These are phyloP conservation scores for Canariomyces notabilis DNA, from an alignment of 2,329 filamentous ascomycete genomes.

Conservation along the genomic window DNA sequence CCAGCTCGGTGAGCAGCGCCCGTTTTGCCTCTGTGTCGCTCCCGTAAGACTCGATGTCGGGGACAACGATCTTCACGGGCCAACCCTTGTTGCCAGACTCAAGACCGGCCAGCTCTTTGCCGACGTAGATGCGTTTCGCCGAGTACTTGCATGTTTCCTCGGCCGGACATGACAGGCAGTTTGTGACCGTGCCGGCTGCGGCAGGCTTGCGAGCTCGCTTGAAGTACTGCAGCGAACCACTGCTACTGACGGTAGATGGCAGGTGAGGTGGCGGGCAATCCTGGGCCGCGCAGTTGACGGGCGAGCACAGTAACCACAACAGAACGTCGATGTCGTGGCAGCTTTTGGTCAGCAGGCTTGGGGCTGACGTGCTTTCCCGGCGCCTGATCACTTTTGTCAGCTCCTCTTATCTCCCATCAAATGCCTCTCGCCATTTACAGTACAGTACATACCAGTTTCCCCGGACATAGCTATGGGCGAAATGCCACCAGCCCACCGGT, in stretches of 20 bases:
- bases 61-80: slow-evolving; percentile 86
- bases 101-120: slow-evolving; percentile 55
- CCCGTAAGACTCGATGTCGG: slow-evolving; percentile 75
- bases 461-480: slow-evolving; percentile 81
- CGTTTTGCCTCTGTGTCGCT: slow-evolving; percentile 45
- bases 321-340: slow-evolving; percentile 95
- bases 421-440: background rate
- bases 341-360: slow-evolving; percentile 85
- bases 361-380: slow-evolving; percentile 68
- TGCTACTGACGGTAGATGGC: slow-evolving; percentile 69
- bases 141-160: slow-evolving; percentile 78
- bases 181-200: slow-evolving; percentile 71
- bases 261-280: slow-evolving; percentile 55
- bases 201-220: slow-evolving; percentile 68
- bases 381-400: slow-evolving; percentile 43
- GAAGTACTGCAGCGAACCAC: slow-evolving; percentile 75
- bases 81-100: slow-evolving; percentile 64
- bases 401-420: too few species aligned
- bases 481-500: slow-evolving; percentile 96
- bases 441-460: slow-evolving; percentile 72
- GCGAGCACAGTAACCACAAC: slow-evolving; percentile 83
- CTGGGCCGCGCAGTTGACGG: slow-evolving; percentile 42
- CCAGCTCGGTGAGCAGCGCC: slow-evolving; percentile 34
- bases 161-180: slow-evolving; percentile 75
- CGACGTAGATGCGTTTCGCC: slow-evolving; percentile 75